phyloP scores from a whole-genome alignment of 2,329 filamentous ascomycete species.

The Fusarium paranaense region DNA sequence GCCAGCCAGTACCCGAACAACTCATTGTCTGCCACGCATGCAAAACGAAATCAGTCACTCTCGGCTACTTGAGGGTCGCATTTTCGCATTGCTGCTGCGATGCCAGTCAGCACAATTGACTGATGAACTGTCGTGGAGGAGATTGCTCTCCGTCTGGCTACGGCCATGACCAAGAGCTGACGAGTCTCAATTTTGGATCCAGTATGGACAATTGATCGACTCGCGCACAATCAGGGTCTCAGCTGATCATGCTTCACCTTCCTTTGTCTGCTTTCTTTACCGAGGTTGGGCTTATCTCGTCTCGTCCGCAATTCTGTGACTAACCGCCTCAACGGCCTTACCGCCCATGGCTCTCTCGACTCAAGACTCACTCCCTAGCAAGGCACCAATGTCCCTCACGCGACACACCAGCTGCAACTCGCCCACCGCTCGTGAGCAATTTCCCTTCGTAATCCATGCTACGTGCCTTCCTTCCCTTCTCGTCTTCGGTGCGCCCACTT shows the following conservation, averaged over 20 bases:
- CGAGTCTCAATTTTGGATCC: background rate
- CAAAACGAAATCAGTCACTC: constrained; percentile 1
- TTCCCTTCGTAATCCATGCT: constrained; percentile 14
- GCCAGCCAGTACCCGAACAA: constrained; percentile 22
- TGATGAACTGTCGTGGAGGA: constrained; percentile 3
- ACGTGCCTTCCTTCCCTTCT: constrained; percentile 22
- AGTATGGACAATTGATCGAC: background rate
- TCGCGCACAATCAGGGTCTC: background rate
- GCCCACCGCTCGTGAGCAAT: constrained; percentile 17
- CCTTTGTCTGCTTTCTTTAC: constrained; percentile 15
- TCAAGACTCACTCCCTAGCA: constrained; percentile 11
- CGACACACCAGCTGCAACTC: constrained; percentile 14
- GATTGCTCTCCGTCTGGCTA: constrained; percentile 4
- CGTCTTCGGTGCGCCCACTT: constrained; percentile 16
- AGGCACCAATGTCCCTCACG: constrained; percentile 23
- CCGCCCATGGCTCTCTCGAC: constrained; percentile 20
- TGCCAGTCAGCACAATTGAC: constrained; percentile 16
- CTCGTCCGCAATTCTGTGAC: constrained; percentile 14
- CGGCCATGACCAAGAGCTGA: background rate
- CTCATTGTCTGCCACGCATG: constrained; percentile 42
- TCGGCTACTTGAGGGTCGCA: constrained; percentile 8
- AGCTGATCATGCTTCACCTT: background rate
- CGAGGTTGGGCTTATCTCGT: constrained; percentile 37
- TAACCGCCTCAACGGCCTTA: constrained; percentile 14
- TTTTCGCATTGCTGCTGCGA: constrained; percentile 9